These are phyloP conservation scores for Blastomyces percursus DNA, from an alignment of 2,329 filamentous ascomycete species.

Conservation along the genomic window DNA sequence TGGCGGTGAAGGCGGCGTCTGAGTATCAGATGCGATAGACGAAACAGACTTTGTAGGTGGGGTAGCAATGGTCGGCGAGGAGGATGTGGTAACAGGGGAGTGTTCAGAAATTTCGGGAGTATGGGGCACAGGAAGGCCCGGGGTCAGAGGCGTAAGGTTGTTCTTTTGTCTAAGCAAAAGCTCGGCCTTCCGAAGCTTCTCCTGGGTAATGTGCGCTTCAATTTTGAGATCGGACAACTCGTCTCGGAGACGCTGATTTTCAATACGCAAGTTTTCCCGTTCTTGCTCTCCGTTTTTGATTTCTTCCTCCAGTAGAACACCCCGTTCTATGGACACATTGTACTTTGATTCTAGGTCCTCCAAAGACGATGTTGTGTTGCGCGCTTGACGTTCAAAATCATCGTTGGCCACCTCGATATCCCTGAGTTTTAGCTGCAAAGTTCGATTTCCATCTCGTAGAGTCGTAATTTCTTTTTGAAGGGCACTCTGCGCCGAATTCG, in stretches of 20 bases:
- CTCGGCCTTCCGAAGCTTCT: slow-evolving; percentile 73
- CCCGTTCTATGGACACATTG: slow-evolving; percentile 83
- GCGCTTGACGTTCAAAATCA: slow-evolving; percentile 91
- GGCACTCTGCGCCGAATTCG: slow-evolving; percentile 67
- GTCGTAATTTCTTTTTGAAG: slow-evolving; percentile 94
- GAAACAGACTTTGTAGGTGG: slow-evolving; percentile 63
- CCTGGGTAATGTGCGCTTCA: slow-evolving; percentile 84
- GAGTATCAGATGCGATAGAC: slow-evolving; percentile 51
- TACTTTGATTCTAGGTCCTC: slow-evolving; percentile 97
- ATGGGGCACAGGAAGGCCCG: slow-evolving; percentile 42
- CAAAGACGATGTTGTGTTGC: slow-evolving; percentile 88
- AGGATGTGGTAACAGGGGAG: slow-evolving; percentile 74
- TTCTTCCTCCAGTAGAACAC: slow-evolving; percentile 90
- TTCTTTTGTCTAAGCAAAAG: slow-evolving; percentile 40
- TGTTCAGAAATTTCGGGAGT: slow-evolving; percentile 49
- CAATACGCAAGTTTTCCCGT: slow-evolving; percentile 76
- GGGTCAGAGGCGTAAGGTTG: slow-evolving; percentile 41
- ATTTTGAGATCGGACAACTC: slow-evolving; percentile 90
- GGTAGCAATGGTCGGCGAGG: slow-evolving; percentile 80
- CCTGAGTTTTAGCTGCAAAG: slow-evolving; percentile 69
- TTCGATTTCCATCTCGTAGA: slow-evolving; percentile 72
- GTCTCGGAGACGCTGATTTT: slow-evolving; percentile 77
- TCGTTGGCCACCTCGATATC: slow-evolving; percentile 98
- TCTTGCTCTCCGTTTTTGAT: slow-evolving; percentile 86
- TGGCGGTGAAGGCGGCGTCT: slow-evolving; percentile 84